Conservation (phyloP, 2,329 filamentous ascomycete species). For the Dothistroma septosporum region DNA sequence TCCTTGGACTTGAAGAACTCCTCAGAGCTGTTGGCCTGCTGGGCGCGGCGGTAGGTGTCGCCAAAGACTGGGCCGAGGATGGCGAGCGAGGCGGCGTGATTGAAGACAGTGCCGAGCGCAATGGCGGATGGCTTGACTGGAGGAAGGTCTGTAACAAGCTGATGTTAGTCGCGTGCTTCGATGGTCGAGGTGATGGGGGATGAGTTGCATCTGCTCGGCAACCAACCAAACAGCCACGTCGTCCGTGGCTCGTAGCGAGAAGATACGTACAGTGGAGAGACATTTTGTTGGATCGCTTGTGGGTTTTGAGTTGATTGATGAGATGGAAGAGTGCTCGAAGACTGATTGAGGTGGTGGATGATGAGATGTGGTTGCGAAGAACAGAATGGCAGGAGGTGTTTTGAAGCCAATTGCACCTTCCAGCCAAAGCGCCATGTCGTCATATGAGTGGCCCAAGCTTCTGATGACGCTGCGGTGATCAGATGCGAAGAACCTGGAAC, state of each 20-base stretch:
- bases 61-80: conserved; percentile 87
- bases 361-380: not conserved
- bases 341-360: not conserved
- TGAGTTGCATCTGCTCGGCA: not conserved
- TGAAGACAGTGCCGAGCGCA: conserved; percentile 92
- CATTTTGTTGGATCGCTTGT: conserved; percentile 45
- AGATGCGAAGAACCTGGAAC: not conserved
- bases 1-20: conserved; percentile 95
- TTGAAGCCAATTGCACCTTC: not conserved
- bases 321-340: conserved; percentile 7
- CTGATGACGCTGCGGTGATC: not conserved
- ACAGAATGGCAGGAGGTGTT: not conserved
- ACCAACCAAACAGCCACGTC: conserved; percentile 8
- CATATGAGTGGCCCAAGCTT: not conserved
- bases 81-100: conserved; percentile 83
- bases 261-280: conserved; percentile 54
- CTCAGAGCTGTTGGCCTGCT: conserved; percentile 88
- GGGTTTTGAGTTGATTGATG: conserved; percentile 7
- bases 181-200: not conserved
- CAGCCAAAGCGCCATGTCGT: not conserved
- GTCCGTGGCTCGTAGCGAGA: not conserved
- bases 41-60: conserved; percentile 88
- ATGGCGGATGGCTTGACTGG: conserved; percentile 97
- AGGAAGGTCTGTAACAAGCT: conserved; percentile 54
- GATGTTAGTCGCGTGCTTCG: conserved; percentile 14